A percentile compares a stretch with the other conserved stretches of the same genome.
These are phyloP conservation scores for Calvatia gigantea DNA, from an alignment of 768 basidiomycete species.

Conservation along the genomic window DNA sequence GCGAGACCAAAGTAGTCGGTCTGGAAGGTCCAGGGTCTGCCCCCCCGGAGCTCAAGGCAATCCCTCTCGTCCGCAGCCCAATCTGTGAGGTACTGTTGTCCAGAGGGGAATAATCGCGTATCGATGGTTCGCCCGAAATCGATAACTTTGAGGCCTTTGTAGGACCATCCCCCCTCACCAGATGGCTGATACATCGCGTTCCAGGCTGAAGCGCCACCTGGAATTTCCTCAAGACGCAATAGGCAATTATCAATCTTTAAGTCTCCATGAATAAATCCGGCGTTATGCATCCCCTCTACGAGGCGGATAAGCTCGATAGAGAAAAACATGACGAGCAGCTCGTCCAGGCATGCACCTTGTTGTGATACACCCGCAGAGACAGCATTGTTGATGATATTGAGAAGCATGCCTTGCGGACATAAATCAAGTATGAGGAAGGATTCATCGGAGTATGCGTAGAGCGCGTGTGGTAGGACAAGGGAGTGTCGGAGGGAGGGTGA, in stretches of 20 bases:
- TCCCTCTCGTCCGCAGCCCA: conserved; percentile 90
- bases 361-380: conserved; percentile 71
- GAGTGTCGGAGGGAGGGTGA: conserved; percentile 55
- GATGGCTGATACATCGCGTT: conserved; percentile 69
- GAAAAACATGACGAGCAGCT: conserved; percentile 94
- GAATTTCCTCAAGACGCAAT: conserved; percentile 83
- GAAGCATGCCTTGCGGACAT: conserved; percentile 87
- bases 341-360: conserved; percentile 81
- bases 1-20: conserved; percentile 97
- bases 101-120: conserved; percentile 70
- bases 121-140: conserved; percentile 98
- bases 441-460: conserved; percentile 88
- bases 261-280: conserved; percentile 95
- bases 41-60: conserved; percentile 86
- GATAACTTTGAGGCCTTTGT: conserved; percentile 89
- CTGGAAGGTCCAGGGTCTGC: conserved; percentile 88
- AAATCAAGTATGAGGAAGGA: conserved; percentile 86
- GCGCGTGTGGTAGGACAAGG: conserved; percentile 69
- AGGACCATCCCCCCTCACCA: conserved; percentile 81
- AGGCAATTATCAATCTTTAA: conserved; percentile 99
- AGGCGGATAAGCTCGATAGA: conserved; percentile 82
- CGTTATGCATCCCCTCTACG: conserved; percentile 75
- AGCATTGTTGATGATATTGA: conserved; percentile 89
- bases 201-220: conserved; percentile 69
- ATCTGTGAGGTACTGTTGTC: conserved; percentile 80